Percentiles rank a stretch among this genome's conserved stretches.
phyloP scores from a whole-genome alignment of 768 basidiomycete species.

The Psilocybe azurescens region DNA sequence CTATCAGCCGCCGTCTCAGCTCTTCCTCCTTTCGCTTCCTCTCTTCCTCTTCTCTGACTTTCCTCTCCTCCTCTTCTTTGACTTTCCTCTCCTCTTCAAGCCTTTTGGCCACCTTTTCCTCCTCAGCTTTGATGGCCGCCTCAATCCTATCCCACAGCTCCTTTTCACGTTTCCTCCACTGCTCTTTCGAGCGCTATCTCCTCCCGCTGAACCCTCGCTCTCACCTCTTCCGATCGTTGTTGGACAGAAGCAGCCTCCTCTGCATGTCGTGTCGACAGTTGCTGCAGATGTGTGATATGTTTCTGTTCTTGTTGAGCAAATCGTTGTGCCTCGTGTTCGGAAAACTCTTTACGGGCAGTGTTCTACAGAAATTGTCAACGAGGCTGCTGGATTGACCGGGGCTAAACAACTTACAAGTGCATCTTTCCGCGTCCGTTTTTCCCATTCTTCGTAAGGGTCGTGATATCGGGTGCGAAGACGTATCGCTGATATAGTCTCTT shows the following conservation, averaged over 20 bases:
- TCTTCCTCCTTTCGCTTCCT: slow-evolving; percentile 53
- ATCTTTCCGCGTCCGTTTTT: slow-evolving; percentile 53
- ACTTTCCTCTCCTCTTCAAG: slow-evolving; percentile 64
- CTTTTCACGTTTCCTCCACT: slow-evolving; percentile 60
- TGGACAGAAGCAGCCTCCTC: slow-evolving; percentile 45
- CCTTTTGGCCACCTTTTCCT: slow-evolving; percentile 56
- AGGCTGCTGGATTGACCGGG: not conserved
- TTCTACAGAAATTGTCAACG: slow-evolving; percentile 31
- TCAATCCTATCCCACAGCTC: slow-evolving; percentile 65
- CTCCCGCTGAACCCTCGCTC: slow-evolving; percentile 46
- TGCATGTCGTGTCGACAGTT: slow-evolving; percentile 45
- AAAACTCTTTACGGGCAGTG: slow-evolving; percentile 49
- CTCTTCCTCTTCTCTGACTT: slow-evolving; percentile 52
- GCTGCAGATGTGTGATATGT: slow-evolving; percentile 35
- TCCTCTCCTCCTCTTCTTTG: slow-evolving; percentile 60
- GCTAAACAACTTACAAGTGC: slow-evolving; percentile 47
- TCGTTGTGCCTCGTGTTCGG: slow-evolving; percentile 35
- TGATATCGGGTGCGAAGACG: slow-evolving; percentile 54
- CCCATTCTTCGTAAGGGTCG: slow-evolving; percentile 65
- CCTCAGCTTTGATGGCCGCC: slow-evolving; percentile 62
- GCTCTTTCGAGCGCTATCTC: slow-evolving; percentile 47
- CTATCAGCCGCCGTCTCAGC: slow-evolving; percentile 41
- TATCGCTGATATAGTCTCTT: slow-evolving; percentile 58
- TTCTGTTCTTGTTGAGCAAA: slow-evolving; percentile 49
- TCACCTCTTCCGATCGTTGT: slow-evolving; percentile 50